Evolutionary conservation across 768 basidiomycete genomes (phyloP).

Genomic region (Lenzites betulinus): DNA sequence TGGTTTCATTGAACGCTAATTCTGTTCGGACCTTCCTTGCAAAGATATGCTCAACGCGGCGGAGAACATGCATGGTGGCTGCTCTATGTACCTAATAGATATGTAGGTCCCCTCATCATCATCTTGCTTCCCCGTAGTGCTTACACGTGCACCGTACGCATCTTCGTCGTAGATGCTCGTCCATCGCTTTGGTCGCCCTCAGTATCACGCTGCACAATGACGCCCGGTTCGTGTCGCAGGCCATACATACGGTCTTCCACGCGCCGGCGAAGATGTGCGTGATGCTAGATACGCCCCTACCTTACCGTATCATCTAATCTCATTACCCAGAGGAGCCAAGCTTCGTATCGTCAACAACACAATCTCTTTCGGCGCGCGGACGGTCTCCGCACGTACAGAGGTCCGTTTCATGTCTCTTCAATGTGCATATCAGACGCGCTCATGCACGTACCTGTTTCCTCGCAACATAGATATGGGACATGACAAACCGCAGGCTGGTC

Average conservation of each 20-base stretch:
- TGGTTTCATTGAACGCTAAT: neutral
- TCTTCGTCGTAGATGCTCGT: constrained; percentile 14
- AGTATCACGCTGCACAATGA: constrained; percentile 2
- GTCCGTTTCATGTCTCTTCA: neutral
- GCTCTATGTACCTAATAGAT: constrained; percentile 17
- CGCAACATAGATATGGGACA: neutral
- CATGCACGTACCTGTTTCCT: neutral
- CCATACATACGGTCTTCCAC: constrained; percentile 18
- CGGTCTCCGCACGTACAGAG: constrained; percentile 16
- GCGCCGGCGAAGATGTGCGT: constrained; percentile 14
- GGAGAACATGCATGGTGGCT: constrained; percentile 19
- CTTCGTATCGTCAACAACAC: constrained; percentile 19
- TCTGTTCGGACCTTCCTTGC: neutral
- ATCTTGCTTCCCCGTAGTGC: neutral
- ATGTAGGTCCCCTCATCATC: constrained; percentile 4
- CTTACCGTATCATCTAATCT: neutral
- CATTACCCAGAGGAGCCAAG: constrained; percentile 1
- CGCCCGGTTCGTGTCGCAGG: constrained; percentile 15
- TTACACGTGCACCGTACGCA: neutral
- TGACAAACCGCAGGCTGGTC: neutral
- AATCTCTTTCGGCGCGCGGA: constrained; percentile 6
- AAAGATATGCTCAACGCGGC: constrained; percentile 19
- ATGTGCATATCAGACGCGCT: neutral
- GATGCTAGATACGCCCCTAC: too few species aligned
- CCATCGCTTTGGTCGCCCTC: constrained; percentile 15